A percentile compares a stretch with the other conserved stretches of the same genome.
phyloP scores from a whole-genome alignment of 202 grass and related monocot genomes.

The Dendrocalamus latiflorus region DNA sequence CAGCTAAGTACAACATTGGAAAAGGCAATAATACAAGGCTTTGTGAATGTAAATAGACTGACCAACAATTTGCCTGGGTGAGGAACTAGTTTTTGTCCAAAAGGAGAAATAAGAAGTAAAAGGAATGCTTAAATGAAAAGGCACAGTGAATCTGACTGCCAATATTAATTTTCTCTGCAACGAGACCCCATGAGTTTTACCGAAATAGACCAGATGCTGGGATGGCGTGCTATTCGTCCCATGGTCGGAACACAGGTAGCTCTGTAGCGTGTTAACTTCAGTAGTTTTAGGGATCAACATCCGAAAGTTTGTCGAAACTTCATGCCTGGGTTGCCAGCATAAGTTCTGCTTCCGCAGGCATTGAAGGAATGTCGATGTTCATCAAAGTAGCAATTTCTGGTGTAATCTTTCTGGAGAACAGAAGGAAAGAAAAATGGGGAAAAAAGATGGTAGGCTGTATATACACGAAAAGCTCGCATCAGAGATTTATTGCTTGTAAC shows the following conservation, averaged over 20 bases:
- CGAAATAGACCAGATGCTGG: background rate
- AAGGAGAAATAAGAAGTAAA: slow-evolving; percentile 19
- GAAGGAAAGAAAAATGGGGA: background rate
- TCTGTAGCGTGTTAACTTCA: background rate
- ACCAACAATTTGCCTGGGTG: slow-evolving; percentile 34
- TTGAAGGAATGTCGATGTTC: background rate
- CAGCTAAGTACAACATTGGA: background rate
- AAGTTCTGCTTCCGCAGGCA: background rate
- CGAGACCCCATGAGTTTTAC: background rate
- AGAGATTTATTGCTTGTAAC: slow-evolving; percentile 34
- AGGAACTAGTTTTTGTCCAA: slow-evolving; percentile 41
- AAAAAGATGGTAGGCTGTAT: slow-evolving; percentile 7
- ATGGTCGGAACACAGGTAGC: background rate
- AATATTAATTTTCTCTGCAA: background rate
- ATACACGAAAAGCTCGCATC: background rate
- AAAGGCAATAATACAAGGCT: slow-evolving; percentile 20
- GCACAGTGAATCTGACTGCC: background rate
- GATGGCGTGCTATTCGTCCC: background rate
- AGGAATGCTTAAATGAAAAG: slow-evolving; percentile 13
- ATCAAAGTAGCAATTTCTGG: slow-evolving; percentile 2
- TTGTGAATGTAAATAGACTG: slow-evolving; percentile 57
- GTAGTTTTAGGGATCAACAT: background rate
- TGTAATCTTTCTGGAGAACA: background rate
- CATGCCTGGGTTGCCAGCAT: background rate
- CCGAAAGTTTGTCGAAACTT: background rate